A percentile compares a stretch with the other conserved stretches of the same genome.
Conservation (phyloP, 2,329 filamentous ascomycete genomes). For the Pseudogymnoascus sp. region DNA sequence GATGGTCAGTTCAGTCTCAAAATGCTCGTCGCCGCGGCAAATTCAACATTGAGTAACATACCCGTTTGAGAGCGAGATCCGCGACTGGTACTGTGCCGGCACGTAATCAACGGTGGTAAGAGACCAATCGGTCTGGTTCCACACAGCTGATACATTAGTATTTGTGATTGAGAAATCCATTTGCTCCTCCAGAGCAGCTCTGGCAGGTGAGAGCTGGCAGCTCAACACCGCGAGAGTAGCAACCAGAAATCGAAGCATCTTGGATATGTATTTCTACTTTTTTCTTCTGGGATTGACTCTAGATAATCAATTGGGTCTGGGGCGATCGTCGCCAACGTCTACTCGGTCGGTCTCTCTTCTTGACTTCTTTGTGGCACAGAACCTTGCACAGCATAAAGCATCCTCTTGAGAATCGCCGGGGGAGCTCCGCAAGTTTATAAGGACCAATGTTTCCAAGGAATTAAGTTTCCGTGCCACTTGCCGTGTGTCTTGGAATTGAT, state of each 20-base stretch:
- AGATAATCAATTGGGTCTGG: background rate
- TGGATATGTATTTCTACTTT: background rate
- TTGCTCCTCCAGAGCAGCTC: background rate
- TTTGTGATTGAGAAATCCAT: constrained; percentile 25
- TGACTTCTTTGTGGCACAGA: background rate
- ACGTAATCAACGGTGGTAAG: constrained; percentile 22
- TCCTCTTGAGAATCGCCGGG: background rate
- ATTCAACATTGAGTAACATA: constrained; percentile 12
- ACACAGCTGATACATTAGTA: constrained; percentile 18
- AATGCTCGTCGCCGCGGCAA: background rate
- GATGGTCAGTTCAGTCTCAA: background rate
- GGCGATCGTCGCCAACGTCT: background rate
- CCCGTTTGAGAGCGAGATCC: constrained; percentile 29
- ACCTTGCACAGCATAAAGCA: background rate
- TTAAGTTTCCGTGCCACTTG: background rate
- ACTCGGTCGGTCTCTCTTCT: background rate
- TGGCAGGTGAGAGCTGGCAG: background rate
- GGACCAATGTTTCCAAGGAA: too few relatives aligned
- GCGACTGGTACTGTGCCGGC: constrained; percentile 27
- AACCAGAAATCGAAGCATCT: background rate
- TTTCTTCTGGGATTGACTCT: background rate
- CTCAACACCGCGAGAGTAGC: background rate
- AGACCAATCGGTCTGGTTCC: constrained; percentile 27
- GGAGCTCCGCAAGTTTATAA: background rate
- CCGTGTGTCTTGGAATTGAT: background rate